phyloP scores from a whole-genome alignment of 306 rosid genomes.

The Ammopiptanthus mongolicus region DNA sequence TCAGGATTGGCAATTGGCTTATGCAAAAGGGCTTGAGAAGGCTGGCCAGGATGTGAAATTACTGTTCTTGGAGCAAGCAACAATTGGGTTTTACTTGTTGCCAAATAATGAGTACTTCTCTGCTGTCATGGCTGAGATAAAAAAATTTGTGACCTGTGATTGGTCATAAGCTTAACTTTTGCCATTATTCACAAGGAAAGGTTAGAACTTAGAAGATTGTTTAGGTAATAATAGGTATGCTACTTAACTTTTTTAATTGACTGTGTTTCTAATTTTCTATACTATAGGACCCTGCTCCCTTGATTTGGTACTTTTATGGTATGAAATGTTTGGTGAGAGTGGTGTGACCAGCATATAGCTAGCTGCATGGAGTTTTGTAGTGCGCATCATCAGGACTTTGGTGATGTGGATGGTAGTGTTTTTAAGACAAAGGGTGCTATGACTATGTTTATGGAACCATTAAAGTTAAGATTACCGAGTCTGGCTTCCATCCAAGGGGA shows the following conservation, averaged over 20 bases:
- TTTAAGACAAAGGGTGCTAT: conserved; percentile 34
- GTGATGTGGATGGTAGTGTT: conserved; percentile 33
- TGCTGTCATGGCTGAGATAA: conserved; percentile 86
- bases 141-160: conserved; percentile 67
- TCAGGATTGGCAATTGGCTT: conserved; percentile 97
- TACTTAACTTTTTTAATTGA: conserved; percentile 41
- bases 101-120: conserved; percentile 86
- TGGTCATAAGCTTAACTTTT: conserved; percentile 57
- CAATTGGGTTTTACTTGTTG: conserved; percentile 86
- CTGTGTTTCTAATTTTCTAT: conserved; percentile 43
- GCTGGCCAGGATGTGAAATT: conserved; percentile 68
- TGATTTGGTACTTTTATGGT: conserved; percentile 38
- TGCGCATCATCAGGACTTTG: conserved; percentile 30
- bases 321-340: conserved; percentile 27
- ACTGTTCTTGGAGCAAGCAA: conserved; percentile 76
- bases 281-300: conserved; percentile 43
- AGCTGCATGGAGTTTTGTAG: conserved; percentile 44
- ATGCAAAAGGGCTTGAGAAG: conserved; percentile 74
- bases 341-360: conserved; percentile 52
- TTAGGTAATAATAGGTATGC: conserved; percentile 62
- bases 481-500: conserved; percentile 45
- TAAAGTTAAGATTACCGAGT: conserved; percentile 35
- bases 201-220: conserved; percentile 47
- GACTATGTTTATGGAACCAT: conserved; percentile 46
- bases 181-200: conserved; percentile 38